Percentiles rank a stretch among this genome's conserved stretches.
phyloP scores from a whole-genome alignment of 1,139 yeast genomes.

The Candida sanyaensis region DNA sequence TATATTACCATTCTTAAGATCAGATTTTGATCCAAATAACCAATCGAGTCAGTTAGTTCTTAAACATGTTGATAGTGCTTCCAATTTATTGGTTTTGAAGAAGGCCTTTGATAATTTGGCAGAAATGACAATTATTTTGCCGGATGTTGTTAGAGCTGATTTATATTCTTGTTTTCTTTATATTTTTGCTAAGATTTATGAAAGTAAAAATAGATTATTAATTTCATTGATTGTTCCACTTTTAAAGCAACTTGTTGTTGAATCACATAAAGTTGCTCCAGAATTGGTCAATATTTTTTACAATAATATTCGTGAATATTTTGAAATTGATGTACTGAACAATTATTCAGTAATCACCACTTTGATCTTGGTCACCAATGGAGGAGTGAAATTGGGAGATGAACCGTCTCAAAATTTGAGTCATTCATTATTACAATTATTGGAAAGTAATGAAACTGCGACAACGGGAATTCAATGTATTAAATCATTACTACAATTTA shows the following conservation, averaged over 20 bases:
- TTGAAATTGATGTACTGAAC: conserved; percentile 23
- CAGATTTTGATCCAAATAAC: conserved; percentile 39
- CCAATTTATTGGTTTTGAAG: conserved; percentile 45
- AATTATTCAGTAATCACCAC: conserved; percentile 55
- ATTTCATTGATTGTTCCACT: conserved; percentile 58
- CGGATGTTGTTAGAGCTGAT: conserved; percentile 67
- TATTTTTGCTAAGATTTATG: conserved; percentile 61
- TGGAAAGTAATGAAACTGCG: conserved; percentile 30
- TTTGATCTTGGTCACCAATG: conserved; percentile 61
- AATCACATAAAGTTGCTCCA: conserved; percentile 26
- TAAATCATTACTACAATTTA: conserved; percentile 52
- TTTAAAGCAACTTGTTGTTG: conserved; percentile 49
- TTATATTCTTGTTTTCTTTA: conserved; percentile 69
- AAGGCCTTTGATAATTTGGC: conserved; percentile 58
- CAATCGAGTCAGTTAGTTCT: conserved; percentile 32
- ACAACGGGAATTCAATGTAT: conserved; percentile 59
- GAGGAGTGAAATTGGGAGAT: conserved; percentile 41
- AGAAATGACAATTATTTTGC: conserved; percentile 63
- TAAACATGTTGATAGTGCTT: conserved; percentile 35
- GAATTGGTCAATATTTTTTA: conserved; percentile 41
- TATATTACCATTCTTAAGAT: conserved; percentile 60
- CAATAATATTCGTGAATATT: conserved; percentile 29
- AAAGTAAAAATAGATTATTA: conserved; percentile 45
- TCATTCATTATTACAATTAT: conserved; percentile 35
- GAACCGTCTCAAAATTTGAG: conserved; percentile 33